Percentiles rank a stretch among this genome's conserved stretches.
phyloP scores from a whole-genome alignment of 305 asterid genomes.

The Fraxinus paxiana region DNA sequence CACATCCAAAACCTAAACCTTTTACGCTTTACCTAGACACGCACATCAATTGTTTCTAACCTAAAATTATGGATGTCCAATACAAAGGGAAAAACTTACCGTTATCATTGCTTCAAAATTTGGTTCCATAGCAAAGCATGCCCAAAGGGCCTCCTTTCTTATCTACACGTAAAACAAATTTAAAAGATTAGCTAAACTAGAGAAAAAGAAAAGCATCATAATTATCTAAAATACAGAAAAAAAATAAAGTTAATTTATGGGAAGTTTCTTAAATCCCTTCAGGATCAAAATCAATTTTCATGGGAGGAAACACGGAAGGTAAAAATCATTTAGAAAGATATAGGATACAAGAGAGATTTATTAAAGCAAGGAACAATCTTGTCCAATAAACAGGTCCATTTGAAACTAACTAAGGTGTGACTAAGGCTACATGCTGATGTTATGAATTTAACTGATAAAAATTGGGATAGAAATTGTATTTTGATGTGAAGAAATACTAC shows the following conservation, averaged over 20 bases:
- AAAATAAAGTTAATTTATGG: not conserved
- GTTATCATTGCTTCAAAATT: conserved; percentile 77
- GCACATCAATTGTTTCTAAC: not conserved
- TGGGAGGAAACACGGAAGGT: not conserved
- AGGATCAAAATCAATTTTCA: not conserved
- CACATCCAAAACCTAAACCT: not conserved
- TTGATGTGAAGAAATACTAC: not conserved
- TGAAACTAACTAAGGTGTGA: not conserved
- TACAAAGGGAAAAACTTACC: conserved; percentile 35
- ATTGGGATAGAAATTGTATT: not conserved
- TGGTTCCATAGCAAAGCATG: conserved; percentile 91
- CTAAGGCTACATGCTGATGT: not conserved
- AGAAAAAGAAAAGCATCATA: conserved; percentile 1
- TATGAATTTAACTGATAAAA: conserved; percentile 2
- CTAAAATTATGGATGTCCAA: conserved; percentile 1
- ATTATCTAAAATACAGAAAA: not conserved
- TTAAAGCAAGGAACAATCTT: not conserved
- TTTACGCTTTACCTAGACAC: not conserved
- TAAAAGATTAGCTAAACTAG: conserved; percentile 8
- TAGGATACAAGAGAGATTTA: not conserved
- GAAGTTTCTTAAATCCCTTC: conserved; percentile 3
- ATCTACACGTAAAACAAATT: conserved; percentile 42
- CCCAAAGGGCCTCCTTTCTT: conserved; percentile 98
- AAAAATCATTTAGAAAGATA: not conserved
- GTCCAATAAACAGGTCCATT: not conserved